These are phyloP conservation scores for Trametes cingulata DNA, from an alignment of 768 basidiomycete species.

Conservation along the genomic window DNA sequence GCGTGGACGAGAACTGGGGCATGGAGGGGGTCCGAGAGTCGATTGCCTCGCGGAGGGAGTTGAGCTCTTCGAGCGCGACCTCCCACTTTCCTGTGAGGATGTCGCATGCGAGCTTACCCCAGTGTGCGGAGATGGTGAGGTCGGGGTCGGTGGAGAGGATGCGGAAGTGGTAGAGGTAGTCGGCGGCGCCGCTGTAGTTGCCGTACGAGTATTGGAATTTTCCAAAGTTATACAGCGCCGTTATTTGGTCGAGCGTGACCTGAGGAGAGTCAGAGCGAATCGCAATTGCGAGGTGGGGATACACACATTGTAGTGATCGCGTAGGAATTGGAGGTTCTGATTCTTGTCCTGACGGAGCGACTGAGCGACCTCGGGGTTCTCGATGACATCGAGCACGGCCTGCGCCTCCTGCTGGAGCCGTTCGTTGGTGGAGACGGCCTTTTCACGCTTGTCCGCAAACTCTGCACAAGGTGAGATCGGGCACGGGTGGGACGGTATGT, in stretches of 20 bases:
- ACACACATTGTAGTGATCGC: constrained; percentile 68
- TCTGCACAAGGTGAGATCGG: constrained; percentile 46
- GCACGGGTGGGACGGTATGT: background rate
- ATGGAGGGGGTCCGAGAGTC: constrained; percentile 71
- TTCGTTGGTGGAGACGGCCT: constrained; percentile 82
- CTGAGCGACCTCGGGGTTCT: constrained; percentile 94
- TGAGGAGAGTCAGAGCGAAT: constrained; percentile 34
- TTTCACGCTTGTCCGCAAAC: constrained; percentile 79
- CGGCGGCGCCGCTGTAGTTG: constrained; percentile 93
- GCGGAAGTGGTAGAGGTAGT: constrained; percentile 98
- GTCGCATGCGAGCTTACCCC: constrained; percentile 98
- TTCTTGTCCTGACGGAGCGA: constrained; percentile 95
- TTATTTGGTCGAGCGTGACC: constrained; percentile 95
- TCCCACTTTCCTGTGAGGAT: constrained; percentile 96
- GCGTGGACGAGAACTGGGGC: constrained; percentile 35
- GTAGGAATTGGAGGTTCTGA: constrained; percentile 92
- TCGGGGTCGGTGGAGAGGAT: constrained; percentile 93
- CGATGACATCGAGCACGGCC: constrained; percentile 92
- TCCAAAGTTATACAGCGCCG: constrained; percentile 94
- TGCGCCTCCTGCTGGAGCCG: constrained; percentile 87
- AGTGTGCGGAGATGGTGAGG: constrained; percentile 94
- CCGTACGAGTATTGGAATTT: constrained; percentile 99
- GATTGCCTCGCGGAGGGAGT: constrained; percentile 90
- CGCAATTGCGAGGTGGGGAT: background rate
- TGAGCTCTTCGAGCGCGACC: constrained; percentile 91